Evolutionary conservation across 306 rosid species (phyloP), one percentile per base, ranked within the genome.

Genomic region (Cyclanthera cordifolia): DNA sequence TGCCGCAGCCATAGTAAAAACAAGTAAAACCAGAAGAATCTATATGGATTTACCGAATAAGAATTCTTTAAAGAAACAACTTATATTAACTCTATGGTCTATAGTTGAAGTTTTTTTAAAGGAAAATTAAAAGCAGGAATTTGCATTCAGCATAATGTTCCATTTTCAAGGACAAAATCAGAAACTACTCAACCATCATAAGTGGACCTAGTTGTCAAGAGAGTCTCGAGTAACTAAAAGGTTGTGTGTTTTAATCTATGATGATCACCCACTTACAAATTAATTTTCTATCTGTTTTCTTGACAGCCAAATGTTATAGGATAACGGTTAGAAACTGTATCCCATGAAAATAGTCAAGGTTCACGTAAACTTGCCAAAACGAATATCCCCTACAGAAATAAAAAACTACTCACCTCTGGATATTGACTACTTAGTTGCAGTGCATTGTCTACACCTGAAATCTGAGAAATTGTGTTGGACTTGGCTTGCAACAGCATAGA

Each of bases 401-500:
- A 46, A 65, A 61, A 70, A 77, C 70, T 73, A 80, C 73, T 75
- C 53, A 85, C 99, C 95, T 88, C 87, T 37, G 90, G 71, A 70
- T 78, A 74, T 63, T 70, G 91, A 74, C 80, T 78, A 79, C 79
- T 82, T 66, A 80, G 71, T 53, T 76, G 79, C 45, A 76, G 79
- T 61, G 76, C 72, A 67, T 77, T 79, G 59, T 79, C 83, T 43
- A 70, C 81, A 25, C 79, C 86, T 15, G 45, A 66, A 53, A 72
- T 39, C 70, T 67, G 82, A 10, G 86, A 70, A 69, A 74, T 64
- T 10, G 72, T 43, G 69, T 77, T 86, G 74, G 97, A 83, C 80
- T 86, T 90, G 28, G 88, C 95, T 49, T 81, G 75, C 83, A 86
- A 72, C 83, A 88, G 77, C 83, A 71, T 75, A 71, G 95, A 85